phyloP scores from a whole-genome alignment of 2,329 filamentous ascomycete genomes.

The Raffaelea ambrosiae region DNA sequence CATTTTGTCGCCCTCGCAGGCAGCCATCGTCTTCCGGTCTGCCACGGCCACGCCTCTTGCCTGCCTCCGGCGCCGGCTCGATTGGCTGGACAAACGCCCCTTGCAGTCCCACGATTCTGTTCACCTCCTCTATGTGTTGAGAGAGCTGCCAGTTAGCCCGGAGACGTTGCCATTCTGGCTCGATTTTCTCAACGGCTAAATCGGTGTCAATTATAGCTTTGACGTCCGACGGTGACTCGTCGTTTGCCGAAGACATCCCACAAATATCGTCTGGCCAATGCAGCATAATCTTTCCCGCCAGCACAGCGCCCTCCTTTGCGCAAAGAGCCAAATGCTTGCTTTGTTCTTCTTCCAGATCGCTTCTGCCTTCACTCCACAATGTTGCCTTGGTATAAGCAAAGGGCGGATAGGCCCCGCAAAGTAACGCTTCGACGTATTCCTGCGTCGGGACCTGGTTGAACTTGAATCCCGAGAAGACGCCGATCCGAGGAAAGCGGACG shows the following conservation, averaged over 20 bases:
- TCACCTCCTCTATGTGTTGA: slow-evolving; percentile 31
- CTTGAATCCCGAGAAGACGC: neutral
- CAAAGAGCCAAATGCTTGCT: neutral
- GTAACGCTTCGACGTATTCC: neutral
- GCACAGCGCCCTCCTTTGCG: neutral
- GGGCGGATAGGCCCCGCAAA: neutral
- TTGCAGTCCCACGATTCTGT: slow-evolving; percentile 31
- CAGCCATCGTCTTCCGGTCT: neutral
- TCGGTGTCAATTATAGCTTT: slow-evolving; percentile 22
- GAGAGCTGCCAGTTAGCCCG: slow-evolving; percentile 39
- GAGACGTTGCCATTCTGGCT: slow-evolving; percentile 37
- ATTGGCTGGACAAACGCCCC: too few relatives aligned
- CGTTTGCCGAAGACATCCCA: too few relatives aligned
- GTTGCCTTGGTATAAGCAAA: neutral
- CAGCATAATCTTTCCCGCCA: neutral
- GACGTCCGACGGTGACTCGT: slow-evolving; percentile 6
- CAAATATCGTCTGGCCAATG: slow-evolving; percentile 1
- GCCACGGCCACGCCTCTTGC: neutral
- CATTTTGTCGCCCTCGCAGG: neutral
- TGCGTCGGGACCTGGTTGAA: slow-evolving; percentile 2
- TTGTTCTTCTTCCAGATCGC: neutral
- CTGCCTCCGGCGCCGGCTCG: too few relatives aligned
- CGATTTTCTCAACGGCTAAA: slow-evolving; percentile 28
- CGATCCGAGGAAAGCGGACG: slow-evolving; percentile 19
- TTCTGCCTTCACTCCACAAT: neutral